Conservation (phyloP, 495 filamentous ascomycete genomes). For the Penicillium manginii region DNA sequence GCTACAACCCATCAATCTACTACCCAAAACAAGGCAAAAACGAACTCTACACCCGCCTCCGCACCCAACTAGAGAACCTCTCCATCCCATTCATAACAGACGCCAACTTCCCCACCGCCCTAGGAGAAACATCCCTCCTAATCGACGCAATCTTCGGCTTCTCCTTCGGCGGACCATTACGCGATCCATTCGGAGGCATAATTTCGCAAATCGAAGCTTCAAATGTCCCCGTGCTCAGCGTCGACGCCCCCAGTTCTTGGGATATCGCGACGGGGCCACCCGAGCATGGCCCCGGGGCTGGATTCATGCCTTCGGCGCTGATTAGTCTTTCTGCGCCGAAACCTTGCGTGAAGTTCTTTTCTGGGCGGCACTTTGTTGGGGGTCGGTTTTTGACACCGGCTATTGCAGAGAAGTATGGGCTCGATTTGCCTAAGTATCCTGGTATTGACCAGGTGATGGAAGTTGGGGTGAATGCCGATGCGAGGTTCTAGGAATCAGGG, state of each 20-base stretch:
- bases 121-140: constrained; percentile 73
- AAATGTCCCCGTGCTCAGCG: constrained; percentile 77
- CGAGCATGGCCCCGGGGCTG: constrained; percentile 72
- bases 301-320: constrained; percentile 75
- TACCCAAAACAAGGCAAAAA: constrained; percentile 91
- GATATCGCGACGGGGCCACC: constrained; percentile 88
- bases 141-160: constrained; percentile 97
- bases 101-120: constrained; percentile 54
- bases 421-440: constrained; percentile 81
- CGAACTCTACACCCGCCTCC: constrained; percentile 64
- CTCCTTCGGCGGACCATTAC: constrained; percentile 88
- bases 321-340: constrained; percentile 95
- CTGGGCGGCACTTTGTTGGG: constrained; percentile 86
- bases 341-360: constrained; percentile 82
- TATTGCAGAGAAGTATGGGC: constrained; percentile 85
- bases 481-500: constrained; percentile 56
- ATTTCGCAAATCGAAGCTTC: constrained; percentile 75
- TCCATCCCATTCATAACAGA: constrained; percentile 84
- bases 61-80: constrained; percentile 79
- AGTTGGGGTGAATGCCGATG: constrained; percentile 58
- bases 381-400: constrained; percentile 81
- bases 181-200: constrained; percentile 83
- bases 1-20: constrained; percentile 87
- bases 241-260: constrained; percentile 94
- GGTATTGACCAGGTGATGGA: constrained; percentile 92